These are phyloP conservation scores for Komagataella pseudopastoris DNA, from an alignment of 805 yeast genomes.

Conservation along the genomic window DNA sequence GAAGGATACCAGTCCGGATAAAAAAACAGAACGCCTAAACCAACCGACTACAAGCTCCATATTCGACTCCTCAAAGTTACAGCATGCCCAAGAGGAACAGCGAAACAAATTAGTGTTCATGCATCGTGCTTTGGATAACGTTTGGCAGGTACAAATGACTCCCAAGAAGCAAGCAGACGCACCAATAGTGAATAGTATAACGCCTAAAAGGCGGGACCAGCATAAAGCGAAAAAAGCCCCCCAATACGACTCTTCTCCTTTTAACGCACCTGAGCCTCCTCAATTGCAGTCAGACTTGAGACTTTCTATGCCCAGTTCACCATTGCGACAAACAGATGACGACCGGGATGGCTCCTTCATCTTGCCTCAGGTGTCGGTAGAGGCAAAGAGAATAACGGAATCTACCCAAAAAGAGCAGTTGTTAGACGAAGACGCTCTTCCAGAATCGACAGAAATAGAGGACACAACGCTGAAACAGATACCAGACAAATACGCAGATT, in stretches of 20 bases:
- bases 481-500: background rate
- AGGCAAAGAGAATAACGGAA: background rate
- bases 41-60: constrained; percentile 9
- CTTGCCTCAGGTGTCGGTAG: background rate
- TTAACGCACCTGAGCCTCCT: constrained; percentile 1
- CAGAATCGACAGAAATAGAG: background rate
- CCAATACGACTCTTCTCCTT: constrained; percentile 4
- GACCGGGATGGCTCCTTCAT: background rate
- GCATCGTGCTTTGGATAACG: constrained; percentile 18
- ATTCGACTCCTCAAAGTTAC: constrained; percentile 8
- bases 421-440: background rate
- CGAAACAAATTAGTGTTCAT: background rate
- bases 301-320: background rate
- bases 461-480: background rate
- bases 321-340: background rate
- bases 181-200: constrained; percentile 1
- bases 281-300: constrained; percentile 1
- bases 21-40: background rate
- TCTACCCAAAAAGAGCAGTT: background rate
- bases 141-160: constrained; percentile 19
- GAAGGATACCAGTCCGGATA: background rate
- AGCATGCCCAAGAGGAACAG: constrained; percentile 1
- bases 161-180: constrained; percentile 7
- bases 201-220: constrained; percentile 1
- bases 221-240: constrained; percentile 1